Conservation (phyloP, 306 rosid genomes). For the Hippophae rhamnoides region DNA sequence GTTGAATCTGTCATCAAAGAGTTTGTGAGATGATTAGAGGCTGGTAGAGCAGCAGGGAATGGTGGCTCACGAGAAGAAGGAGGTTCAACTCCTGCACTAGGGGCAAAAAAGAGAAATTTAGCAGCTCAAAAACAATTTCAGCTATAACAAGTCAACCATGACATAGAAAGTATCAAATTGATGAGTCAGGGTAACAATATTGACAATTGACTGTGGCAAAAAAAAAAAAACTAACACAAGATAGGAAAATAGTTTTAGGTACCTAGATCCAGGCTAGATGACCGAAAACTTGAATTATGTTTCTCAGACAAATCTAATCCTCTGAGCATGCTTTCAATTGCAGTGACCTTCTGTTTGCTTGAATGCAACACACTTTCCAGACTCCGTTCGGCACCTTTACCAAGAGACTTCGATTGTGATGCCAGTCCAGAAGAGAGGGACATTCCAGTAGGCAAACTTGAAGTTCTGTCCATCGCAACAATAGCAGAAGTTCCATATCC, state of each 20-base stretch:
- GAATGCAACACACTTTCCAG: constrained; percentile 90
- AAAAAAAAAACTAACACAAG: constrained; percentile 11
- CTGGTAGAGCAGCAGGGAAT: constrained; percentile 76
- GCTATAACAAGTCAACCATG: constrained; percentile 7
- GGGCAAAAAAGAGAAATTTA: constrained; percentile 64
- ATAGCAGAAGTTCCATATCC: constrained; percentile 99
- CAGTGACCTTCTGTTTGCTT: constrained; percentile 97
- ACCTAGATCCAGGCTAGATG: constrained; percentile 99
- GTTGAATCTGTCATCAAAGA: constrained; percentile 51
- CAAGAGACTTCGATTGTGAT: constrained; percentile 68
- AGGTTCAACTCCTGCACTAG: constrained; percentile 99
- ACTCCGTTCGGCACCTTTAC: constrained; percentile 75
- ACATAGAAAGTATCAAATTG: too few relatives aligned
- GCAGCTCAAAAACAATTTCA: constrained; percentile 50
- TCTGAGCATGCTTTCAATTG: constrained; percentile 98
- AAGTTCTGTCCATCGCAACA: constrained; percentile 95
- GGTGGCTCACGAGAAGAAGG: constrained; percentile 99
- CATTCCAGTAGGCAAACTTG: constrained; percentile 75
- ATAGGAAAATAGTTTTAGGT: constrained; percentile 34
- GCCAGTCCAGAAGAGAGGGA: constrained; percentile 60
- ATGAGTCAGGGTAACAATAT: neutral
- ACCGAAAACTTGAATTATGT: constrained; percentile 55
- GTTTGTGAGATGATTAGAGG: constrained; percentile 60
- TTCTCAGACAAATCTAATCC: constrained; percentile 89
- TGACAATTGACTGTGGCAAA: constrained; percentile 9